Evolutionary conservation across 75 land plant genomes (phyloP).

Genomic region (Pinus tabuliformis): DNA sequence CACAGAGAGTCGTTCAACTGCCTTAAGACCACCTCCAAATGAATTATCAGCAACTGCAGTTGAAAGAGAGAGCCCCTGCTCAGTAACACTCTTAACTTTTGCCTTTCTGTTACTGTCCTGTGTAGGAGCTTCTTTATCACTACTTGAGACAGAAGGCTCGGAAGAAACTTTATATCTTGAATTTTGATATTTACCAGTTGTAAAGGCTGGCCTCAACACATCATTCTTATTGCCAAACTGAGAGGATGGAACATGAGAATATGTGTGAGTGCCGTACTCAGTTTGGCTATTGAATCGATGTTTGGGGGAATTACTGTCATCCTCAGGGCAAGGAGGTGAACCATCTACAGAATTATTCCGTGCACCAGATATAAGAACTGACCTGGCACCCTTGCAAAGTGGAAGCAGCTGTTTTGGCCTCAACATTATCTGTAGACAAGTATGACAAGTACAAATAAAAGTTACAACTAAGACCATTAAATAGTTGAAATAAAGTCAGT

Average conservation of each 20-base stretch:
- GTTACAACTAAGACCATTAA: too few species aligned
- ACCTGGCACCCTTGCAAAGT: slow-evolving; percentile 72
- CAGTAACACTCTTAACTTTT: slow-evolving; percentile 2
- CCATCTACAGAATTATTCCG: slow-evolving; percentile 44
- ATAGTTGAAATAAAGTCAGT: too few species aligned
- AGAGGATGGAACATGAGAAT: slow-evolving; percentile 15
- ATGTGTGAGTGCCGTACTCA: neutral
- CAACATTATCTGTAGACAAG: slow-evolving; percentile 38
- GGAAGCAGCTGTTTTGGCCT: slow-evolving; percentile 78
- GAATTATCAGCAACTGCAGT: neutral
- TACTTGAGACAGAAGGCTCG: slow-evolving; percentile 1
- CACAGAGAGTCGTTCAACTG: neutral
- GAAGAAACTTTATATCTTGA: slow-evolving; percentile 12
- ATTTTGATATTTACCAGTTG: slow-evolving; percentile 10
- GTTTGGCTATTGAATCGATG: slow-evolving; percentile 10
- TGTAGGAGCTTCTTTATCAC: neutral
- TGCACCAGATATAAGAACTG: slow-evolving; percentile 67
- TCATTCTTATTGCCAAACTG: slow-evolving; percentile 6
- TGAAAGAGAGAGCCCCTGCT: neutral
- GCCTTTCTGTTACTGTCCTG: slow-evolving; percentile 1
- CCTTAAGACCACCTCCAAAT: slow-evolving; percentile 1
- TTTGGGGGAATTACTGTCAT: slow-evolving; percentile 28
- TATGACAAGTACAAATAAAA: too few species aligned
- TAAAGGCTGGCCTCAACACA: neutral
- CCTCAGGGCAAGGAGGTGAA: slow-evolving; percentile 48